Evolutionary conservation across 140 eudicot genomes (phyloP), one percentile per base, ranked within the genome.

Genomic region (Flaveria floridana): DNA sequence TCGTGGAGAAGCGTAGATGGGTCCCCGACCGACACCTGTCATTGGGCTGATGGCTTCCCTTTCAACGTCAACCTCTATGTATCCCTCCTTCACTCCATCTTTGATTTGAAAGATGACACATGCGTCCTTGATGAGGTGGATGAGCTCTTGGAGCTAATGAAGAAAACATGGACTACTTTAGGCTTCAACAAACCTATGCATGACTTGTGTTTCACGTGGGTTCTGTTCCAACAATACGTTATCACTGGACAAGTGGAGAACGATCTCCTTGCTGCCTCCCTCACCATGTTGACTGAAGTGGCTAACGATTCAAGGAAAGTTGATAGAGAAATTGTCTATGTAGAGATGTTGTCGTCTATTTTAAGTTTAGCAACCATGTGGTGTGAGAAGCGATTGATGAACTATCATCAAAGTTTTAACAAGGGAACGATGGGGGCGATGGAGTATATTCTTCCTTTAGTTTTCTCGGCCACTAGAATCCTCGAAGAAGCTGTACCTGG

Each of bases 21-120:
- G 1, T 72, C 79, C 37, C 81, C 83, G 5, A 82, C 89, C 0
- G 88, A 82, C 8, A 75, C 81, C 0, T 86, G 97, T 58, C 99
- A 94, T 28, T 94, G 99, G 99, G 97, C 99, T 6, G 99, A 94
- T 30, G 99, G 99, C 0, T 82, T 70, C 79, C 97, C 97, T 2
- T 76, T 94, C 25, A 94, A 94, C 47, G 79, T 82, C 16, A 89
- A 88, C 72, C 84, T 94, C 51, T 94, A 94, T 47, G 76, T 67
- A 3, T 80, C 87, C 28, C 87, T 94, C 15, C 81, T 94, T 0
- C 77, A 65, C 4, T 77, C 95, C 0, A 65, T 90, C 6, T 94
- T 94, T 28, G 99, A 94, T 82, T 14, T 68, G 14, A 94, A 84
- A 70, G 99, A 94, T 3, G 84, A 84, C 64, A 85, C 97, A 0